phyloP scores from a whole-genome alignment of 139 green algal genomes.

The Auxenochlorella pyrenoidosa region DNA sequence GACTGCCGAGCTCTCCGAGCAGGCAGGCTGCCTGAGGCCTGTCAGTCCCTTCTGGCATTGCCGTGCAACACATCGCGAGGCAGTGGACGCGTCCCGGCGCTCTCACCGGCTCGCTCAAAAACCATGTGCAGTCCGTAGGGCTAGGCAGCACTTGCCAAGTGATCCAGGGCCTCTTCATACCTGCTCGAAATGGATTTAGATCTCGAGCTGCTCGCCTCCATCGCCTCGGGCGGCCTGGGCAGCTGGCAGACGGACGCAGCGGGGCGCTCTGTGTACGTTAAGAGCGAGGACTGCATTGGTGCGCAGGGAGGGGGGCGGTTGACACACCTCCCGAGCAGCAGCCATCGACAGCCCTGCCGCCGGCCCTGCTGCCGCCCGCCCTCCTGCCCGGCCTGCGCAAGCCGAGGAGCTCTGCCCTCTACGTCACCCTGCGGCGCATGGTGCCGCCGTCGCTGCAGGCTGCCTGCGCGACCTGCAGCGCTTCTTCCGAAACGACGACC shows the following conservation, averaged over 20 bases:
- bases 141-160: background rate
- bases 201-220: constrained; percentile 81
- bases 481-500: constrained; percentile 90
- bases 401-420: background rate
- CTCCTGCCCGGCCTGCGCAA: too few relatives aligned
- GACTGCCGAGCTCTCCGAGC: too few relatives aligned
- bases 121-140: background rate
- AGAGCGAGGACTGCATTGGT: constrained; percentile 83
- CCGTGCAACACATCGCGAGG: too few relatives aligned
- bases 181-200: constrained; percentile 54
- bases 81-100: too few relatives aligned
- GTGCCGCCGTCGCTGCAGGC: constrained; percentile 54
- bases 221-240: constrained; percentile 75
- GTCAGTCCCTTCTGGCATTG: too few relatives aligned
- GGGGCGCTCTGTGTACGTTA: constrained; percentile 59
- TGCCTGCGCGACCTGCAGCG: constrained; percentile 91
- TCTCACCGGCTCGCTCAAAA: background rate
- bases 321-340: too few relatives aligned
- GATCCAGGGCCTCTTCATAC: background rate
- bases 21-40: too few relatives aligned
- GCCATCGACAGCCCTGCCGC: constrained; percentile 5
- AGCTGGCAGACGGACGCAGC: constrained; percentile 45
- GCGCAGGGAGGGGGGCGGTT: background rate
- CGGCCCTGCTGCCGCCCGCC: background rate
- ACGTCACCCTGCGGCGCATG: background rate